phyloP scores from a whole-genome alignment of 768 basidiomycete genomes.

The Boletus barrowsii region DNA sequence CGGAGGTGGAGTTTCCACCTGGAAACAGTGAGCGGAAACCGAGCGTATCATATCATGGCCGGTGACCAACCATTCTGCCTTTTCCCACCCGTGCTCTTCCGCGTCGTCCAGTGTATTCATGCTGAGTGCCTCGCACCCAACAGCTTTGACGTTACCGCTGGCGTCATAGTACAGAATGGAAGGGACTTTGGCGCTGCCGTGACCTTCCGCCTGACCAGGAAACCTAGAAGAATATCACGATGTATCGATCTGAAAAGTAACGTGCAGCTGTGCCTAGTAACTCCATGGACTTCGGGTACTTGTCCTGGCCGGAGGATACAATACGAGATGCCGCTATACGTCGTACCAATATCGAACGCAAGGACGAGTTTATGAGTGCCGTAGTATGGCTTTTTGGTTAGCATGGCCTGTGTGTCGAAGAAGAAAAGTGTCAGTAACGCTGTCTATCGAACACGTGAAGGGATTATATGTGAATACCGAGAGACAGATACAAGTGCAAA shows the following conservation, averaged over 20 bases:
- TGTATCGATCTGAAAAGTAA: neutral
- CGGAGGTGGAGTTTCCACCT: neutral
- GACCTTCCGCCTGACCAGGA: neutral
- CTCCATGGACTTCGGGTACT: neutral
- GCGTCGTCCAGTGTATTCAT: neutral
- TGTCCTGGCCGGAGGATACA: slow-evolving; percentile 1
- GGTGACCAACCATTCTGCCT: slow-evolving; percentile 1
- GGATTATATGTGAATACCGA: no score
- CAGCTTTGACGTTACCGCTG: neutral
- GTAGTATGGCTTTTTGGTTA: neutral
- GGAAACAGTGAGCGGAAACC: neutral
- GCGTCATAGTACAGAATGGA: slow-evolving; percentile 5
- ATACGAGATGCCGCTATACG: neutral
- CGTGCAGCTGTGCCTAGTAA: neutral
- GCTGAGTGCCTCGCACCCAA: neutral
- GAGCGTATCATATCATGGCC: no score
- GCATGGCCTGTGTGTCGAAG: neutral
- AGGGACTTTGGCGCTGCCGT: slow-evolving; percentile 1
- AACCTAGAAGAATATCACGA: neutral
- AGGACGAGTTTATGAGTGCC: neutral
- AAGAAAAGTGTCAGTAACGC: neutral
- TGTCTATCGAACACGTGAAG: no score
- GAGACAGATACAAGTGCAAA: no score
- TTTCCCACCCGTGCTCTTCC: neutral
- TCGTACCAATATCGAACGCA: neutral